These are phyloP conservation scores for Carex parvula DNA, from an alignment of 176 grass and related monocot genomes.

Conservation along the genomic window DNA sequence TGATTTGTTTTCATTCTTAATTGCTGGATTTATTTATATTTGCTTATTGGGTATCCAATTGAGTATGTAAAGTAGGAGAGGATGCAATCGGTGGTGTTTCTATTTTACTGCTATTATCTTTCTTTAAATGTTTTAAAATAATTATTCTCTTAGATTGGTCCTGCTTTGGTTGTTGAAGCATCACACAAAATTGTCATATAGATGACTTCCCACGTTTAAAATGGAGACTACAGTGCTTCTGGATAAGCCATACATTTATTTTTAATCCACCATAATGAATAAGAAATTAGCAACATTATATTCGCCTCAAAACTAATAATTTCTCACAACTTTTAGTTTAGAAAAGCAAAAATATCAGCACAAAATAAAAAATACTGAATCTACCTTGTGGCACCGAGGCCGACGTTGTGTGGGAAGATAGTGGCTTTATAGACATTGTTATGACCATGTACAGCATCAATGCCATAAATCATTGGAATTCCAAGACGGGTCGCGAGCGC, in stretches of 20 bases:
- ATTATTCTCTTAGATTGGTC: background rate
- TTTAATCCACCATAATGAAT: background rate
- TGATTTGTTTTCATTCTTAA: background rate
- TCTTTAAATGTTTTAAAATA: background rate
- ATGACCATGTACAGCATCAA: constrained; percentile 28
- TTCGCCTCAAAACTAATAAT: background rate
- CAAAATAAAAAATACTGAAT: background rate
- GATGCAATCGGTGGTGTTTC: background rate
- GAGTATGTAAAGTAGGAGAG: background rate
- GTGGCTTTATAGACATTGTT: constrained; percentile 28
- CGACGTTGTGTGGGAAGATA: constrained; percentile 26
- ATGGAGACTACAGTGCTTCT: background rate
- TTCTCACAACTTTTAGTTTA: background rate
- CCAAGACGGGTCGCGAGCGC: constrained; percentile 29
- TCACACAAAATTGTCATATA: constrained; percentile 8
- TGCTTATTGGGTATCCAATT: constrained; percentile 4
- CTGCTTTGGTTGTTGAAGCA: background rate
- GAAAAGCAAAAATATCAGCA: background rate
- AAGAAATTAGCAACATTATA: background rate
- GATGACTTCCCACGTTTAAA: background rate
- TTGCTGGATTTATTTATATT: background rate
- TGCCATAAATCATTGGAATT: constrained; percentile 29
- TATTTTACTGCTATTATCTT: background rate
- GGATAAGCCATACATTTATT: background rate
- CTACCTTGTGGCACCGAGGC: constrained; percentile 40